These are phyloP conservation scores for Urochloa ruziziensis DNA, from an alignment of 176 grass and related monocot species.

Conservation along the genomic window DNA sequence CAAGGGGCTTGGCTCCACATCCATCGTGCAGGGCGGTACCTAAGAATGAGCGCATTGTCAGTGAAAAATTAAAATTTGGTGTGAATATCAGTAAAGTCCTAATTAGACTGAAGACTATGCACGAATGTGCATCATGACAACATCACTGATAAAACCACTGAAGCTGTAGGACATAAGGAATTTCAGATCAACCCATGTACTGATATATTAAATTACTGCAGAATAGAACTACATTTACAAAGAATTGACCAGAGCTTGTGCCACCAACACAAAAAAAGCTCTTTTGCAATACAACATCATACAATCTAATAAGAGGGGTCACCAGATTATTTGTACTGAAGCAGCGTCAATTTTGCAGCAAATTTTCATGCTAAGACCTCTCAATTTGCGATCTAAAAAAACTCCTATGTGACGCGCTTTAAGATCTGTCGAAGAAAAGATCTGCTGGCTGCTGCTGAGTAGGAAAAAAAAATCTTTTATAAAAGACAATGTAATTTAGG, in stretches of 20 bases:
- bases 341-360: not conserved
- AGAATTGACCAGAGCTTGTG: not conserved
- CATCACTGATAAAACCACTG: not conserved
- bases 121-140: not conserved
- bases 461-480: not conserved
- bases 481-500: not conserved
- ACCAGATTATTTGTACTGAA: not conserved
- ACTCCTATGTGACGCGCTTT: not conserved
- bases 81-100: not conserved
- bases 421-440: not conserved
- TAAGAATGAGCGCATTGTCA: not conserved
- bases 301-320: not conserved
- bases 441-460: not conserved
- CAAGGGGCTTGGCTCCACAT: not conserved
- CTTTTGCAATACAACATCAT: not conserved
- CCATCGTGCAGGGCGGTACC: constrained; percentile 1
- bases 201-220: not conserved
- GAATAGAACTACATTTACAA: not conserved
- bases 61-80: not conserved
- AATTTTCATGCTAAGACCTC: not conserved
- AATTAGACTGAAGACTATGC: not conserved
- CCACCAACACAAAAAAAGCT: not conserved
- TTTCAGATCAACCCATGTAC: not conserved
- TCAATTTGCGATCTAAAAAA: not conserved
- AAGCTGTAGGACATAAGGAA: not conserved